phyloP scores from a whole-genome alignment of 1,139 yeast species.

The Kurtzmaniella quercitrusa region DNA sequence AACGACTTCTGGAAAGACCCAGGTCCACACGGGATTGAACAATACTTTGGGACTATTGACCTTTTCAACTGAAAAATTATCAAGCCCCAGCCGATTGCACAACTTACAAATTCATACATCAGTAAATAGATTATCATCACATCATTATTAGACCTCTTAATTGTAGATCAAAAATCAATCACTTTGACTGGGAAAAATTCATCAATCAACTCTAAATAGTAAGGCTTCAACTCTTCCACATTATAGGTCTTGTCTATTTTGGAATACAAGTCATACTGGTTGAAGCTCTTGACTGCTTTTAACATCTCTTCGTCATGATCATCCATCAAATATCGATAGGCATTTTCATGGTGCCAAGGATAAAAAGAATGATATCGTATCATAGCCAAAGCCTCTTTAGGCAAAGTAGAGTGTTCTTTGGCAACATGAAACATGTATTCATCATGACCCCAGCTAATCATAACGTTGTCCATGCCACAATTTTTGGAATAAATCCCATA shows the following conservation, averaged over 20 bases:
- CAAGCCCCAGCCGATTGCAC: no score
- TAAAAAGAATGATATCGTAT: conserved; percentile 71
- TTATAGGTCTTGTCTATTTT: conserved; percentile 50
- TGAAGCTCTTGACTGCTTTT: conserved; percentile 61
- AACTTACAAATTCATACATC: neutral
- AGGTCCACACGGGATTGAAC: conserved; percentile 81
- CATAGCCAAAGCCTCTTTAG: conserved; percentile 69
- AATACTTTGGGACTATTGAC: conserved; percentile 68
- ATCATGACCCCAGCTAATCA: conserved; percentile 79
- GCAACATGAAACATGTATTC: conserved; percentile 76
- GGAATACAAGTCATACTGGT: conserved; percentile 65
- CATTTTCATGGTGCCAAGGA: conserved; percentile 74
- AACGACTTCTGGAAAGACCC: conserved; percentile 87
- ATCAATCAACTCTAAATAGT: conserved; percentile 59
- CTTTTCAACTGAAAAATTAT: conserved; percentile 29
- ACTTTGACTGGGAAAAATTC: conserved; percentile 59
- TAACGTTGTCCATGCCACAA: conserved; percentile 67
- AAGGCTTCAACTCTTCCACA: conserved; percentile 47
- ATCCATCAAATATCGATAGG: conserved; percentile 62
- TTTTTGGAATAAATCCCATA: conserved; percentile 62
- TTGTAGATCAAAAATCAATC: conserved; percentile 43
- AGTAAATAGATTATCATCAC: neutral
- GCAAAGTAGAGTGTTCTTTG: conserved; percentile 57
- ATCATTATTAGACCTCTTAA: neutral
- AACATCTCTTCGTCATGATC: conserved; percentile 60